Conservation (phyloP, 352 stramenopile species). For the Phytophthora syringae region DNA sequence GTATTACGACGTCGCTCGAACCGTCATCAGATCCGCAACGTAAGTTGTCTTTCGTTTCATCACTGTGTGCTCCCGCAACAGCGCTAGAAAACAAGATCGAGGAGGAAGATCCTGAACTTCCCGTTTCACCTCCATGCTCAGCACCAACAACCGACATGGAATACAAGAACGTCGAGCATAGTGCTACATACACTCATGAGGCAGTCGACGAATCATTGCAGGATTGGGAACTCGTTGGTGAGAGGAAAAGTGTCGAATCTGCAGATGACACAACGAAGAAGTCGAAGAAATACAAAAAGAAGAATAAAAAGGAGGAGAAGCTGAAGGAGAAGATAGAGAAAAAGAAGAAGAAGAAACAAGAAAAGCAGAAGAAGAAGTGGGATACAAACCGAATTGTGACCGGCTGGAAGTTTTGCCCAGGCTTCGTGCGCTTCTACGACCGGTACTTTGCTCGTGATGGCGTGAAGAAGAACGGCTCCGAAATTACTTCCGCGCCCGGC, state of each 20-base stretch:
- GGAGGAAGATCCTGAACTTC: conserved; percentile 36
- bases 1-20: conserved; percentile 26
- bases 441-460: conserved; percentile 53
- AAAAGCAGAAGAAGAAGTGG: conserved; percentile 42
- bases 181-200: conserved; percentile 7
- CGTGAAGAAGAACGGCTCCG: conserved; percentile 24
- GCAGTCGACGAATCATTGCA: conserved; percentile 25
- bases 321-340: conserved; percentile 34
- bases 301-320: conserved; percentile 32
- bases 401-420: conserved; percentile 65
- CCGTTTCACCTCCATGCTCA: conserved; percentile 25
- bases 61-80: conserved; percentile 33
- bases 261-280: conserved; percentile 17
- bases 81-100: conserved; percentile 23
- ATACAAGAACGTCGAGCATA: conserved; percentile 23
- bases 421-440: conserved; percentile 74
- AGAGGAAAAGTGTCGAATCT: conserved; percentile 21
- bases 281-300: conserved; percentile 32
- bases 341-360: conserved; percentile 41
- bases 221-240: conserved; percentile 33
- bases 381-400: conserved; percentile 44
- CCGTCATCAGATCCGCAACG: conserved; percentile 14
- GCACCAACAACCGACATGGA: conserved; percentile 12
- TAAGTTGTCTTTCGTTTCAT: conserved; percentile 44
- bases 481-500: conserved; percentile 25